These are phyloP conservation scores for Fusarium neocosmosporiellum DNA, from an alignment of 2,329 filamentous ascomycete species.

Conservation along the genomic window DNA sequence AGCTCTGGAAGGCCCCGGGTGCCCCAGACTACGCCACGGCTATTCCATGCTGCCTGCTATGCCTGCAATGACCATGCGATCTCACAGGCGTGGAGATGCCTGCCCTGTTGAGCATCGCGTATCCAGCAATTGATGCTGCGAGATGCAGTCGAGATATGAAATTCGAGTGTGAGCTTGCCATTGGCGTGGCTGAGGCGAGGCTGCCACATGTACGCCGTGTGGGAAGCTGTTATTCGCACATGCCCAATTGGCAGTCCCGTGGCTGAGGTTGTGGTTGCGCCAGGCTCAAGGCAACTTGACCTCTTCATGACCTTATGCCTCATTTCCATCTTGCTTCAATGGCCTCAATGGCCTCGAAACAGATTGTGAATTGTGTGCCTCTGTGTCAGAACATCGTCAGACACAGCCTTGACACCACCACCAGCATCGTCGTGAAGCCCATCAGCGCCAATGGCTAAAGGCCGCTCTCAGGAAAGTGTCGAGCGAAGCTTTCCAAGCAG, in stretches of 20 bases:
- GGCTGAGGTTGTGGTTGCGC: conserved; percentile 11
- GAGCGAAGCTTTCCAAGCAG: conserved; percentile 9
- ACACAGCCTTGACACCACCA: neutral
- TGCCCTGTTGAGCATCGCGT: neutral
- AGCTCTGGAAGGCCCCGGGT: conserved; percentile 22
- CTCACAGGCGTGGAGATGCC: neutral
- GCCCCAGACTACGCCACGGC: conserved; percentile 29
- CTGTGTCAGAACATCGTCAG: neutral
- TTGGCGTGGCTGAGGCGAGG: conserved; percentile 26
- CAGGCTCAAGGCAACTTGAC: conserved; percentile 27
- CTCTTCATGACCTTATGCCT: conserved; percentile 26
- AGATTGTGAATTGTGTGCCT: neutral
- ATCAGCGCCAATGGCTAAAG: conserved; percentile 1
- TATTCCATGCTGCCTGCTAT: neutral
- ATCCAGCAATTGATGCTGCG: neutral
- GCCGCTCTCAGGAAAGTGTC: neutral
- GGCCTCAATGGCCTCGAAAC: neutral
- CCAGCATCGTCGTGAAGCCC: neutral
- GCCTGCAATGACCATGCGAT: neutral
- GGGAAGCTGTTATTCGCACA: neutral
- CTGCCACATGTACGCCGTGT: conserved; percentile 27
- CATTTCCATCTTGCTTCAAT: neutral
- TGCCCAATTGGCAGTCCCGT: conserved; percentile 9
- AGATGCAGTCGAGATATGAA: neutral
- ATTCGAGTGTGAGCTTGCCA: neutral